Percentiles rank a stretch among this genome's conserved stretches.
Evolutionary conservation across 768 basidiomycete species (phyloP).

Genomic region (Pleurotus cornucopiae): DNA sequence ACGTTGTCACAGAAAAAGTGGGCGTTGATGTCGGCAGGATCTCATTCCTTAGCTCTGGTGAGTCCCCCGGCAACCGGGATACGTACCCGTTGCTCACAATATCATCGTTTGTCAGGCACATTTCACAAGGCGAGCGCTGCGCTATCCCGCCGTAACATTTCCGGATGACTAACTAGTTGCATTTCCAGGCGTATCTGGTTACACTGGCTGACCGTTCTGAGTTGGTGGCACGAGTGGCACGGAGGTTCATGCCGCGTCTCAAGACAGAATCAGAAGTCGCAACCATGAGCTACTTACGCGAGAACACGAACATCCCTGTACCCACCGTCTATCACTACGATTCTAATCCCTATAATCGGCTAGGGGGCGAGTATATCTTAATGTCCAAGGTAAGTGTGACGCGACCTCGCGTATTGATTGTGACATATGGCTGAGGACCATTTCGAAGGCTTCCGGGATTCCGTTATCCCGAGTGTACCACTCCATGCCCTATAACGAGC

Average conservation of each 20-base stretch:
- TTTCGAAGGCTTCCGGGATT: constrained; percentile 61
- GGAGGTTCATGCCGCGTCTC: constrained; percentile 80
- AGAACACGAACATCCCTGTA: constrained; percentile 67
- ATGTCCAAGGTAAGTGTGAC: constrained; percentile 70
- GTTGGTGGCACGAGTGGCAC: constrained; percentile 76
- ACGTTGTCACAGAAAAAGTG: constrained; percentile 73
- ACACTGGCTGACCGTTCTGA: constrained; percentile 58
- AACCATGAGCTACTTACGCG: constrained; percentile 75
- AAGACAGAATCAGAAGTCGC: constrained; percentile 89
- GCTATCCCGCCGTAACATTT: not conserved
- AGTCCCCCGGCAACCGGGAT: constrained; percentile 20
- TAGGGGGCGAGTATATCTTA: constrained; percentile 82
- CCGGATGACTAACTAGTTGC: constrained; percentile 7
- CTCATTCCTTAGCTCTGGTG: constrained; percentile 70
- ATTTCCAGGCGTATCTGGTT: constrained; percentile 66
- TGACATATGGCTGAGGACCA: constrained; percentile 17
- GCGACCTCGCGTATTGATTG: not conserved
- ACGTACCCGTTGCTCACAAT: constrained; percentile 9
- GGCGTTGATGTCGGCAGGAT: constrained; percentile 64
- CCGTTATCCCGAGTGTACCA: constrained; percentile 71
- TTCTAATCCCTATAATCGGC: constrained; percentile 77
- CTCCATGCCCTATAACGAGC: constrained; percentile 59
- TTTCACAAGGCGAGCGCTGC: constrained; percentile 65
- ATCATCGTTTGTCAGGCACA: constrained; percentile 49
- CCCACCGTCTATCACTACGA: constrained; percentile 76